Percentiles rank a stretch among this genome's conserved stretches.
phyloP scores from a whole-genome alignment of 2,329 filamentous ascomycete genomes.

The Diaporthe destruens region DNA sequence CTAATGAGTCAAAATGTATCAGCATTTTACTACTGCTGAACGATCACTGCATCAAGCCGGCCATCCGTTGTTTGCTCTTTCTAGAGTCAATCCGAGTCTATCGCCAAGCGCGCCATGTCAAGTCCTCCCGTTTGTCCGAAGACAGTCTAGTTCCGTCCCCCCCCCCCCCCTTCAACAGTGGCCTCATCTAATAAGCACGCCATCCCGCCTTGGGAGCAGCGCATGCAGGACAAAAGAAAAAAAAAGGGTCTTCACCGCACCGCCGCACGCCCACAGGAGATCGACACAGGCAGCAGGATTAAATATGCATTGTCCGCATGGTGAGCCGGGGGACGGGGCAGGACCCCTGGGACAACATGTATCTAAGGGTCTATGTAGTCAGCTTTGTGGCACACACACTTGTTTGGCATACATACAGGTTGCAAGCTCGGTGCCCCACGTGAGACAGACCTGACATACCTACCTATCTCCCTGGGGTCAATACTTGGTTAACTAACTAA shows the following conservation, averaged over 20 bases:
- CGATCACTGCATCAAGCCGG: background rate
- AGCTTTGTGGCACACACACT: background rate
- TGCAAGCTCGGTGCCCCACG: background rate
- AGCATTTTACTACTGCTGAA: background rate
- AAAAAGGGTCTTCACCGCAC: background rate
- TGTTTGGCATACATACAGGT: background rate
- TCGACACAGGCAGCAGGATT: slow-evolving; percentile 34
- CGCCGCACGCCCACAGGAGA: background rate
- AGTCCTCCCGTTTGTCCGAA: background rate
- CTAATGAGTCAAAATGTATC: slow-evolving; percentile 19
- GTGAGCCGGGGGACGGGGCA: background rate
- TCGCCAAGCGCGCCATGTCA: background rate
- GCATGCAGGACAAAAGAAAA: background rate
- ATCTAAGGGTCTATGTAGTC: too few species aligned
- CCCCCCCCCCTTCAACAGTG: too few species aligned
- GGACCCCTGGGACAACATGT: background rate
- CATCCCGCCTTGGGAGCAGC: background rate
- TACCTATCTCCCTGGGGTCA: too few species aligned
- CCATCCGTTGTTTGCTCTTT: too few species aligned
- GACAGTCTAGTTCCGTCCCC: background rate
- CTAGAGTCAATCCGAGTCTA: too few species aligned
- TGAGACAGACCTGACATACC: background rate
- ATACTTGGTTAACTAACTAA: too few species aligned
- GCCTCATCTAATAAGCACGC: too few species aligned
- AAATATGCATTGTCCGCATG: slow-evolving; percentile 19